Evolutionary conservation across 2,329 filamentous ascomycete species (phyloP), one percentile per base, ranked within the genome.

Genomic region (Cercospora brassicicola): DNA sequence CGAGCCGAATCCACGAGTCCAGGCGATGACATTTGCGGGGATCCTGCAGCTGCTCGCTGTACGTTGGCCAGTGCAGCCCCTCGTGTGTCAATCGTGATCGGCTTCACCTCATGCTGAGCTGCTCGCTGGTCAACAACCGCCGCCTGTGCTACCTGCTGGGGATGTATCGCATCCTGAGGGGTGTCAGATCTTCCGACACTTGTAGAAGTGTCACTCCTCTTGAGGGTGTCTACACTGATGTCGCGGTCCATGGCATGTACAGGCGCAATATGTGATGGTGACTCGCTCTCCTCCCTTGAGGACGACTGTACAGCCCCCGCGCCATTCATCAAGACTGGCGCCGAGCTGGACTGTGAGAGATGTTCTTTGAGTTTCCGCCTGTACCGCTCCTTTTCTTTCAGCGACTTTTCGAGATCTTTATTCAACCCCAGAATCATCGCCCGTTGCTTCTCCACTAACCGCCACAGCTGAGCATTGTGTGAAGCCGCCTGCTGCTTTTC

Each of bases 351-450:
- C 67, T 85, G 81, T 31, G 81, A 81, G 72, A 88, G 81, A 67
- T 87, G 79, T 65, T 98, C 94, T 79, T 96, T 97, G 53, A 96
- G 79, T 80, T 95, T 97, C 79, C 90, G 94, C 74, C 92, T 89
- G 78, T 98, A 98, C 74, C 91, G 90, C 73, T 98, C 94, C 80
- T 97, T 97, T 73, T 98, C 95, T 78, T 96, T 96, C 71, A 97
- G 80, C 0, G 94, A 89, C 62, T 92, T 88, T 79, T 98, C 94
- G 11, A 99, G 83, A 78, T 99, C 95, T 79, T 95, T 96, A 77
- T 98, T 97, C 70, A 99, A 84, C 7, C 94, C 94, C 20, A 97
- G 81, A 64, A 99, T 93, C 89, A 99, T 94, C 15, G 93, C 89
- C 70, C 94, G 87, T 80, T 99, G 95, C 82, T 99, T 98, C 79